Evolutionary conservation across 2,329 filamentous ascomycete genomes (phyloP).

Genomic region (Cercospora sojina): DNA sequence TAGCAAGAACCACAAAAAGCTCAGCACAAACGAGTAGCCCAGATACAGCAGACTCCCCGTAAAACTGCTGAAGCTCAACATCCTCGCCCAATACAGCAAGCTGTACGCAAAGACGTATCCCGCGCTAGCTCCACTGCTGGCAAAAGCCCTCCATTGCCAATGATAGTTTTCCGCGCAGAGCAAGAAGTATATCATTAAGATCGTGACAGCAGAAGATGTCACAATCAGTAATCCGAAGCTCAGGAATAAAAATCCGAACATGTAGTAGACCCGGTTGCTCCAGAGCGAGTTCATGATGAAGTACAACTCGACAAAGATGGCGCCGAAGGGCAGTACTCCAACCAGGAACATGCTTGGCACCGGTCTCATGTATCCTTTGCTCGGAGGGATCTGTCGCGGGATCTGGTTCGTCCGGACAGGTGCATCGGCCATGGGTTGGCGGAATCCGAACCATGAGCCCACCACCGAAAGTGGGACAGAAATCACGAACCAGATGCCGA

Average conservation of each 20-base stretch:
- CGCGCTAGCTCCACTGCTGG: constrained; percentile 85
- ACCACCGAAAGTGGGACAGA: constrained; percentile 86
- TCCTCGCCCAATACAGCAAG: constrained; percentile 84
- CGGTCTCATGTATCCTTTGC: constrained; percentile 77
- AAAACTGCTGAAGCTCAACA: constrained; percentile 79
- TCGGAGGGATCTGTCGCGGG: constrained; percentile 88
- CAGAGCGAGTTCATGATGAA: constrained; percentile 99
- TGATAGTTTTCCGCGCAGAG: constrained; percentile 96
- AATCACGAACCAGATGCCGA: constrained; percentile 95
- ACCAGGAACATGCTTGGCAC: constrained; percentile 89
- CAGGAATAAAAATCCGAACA: constrained; percentile 98
- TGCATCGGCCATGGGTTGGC: constrained; percentile 63
- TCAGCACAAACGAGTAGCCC: constrained; percentile 86
- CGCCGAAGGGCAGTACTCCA: constrained; percentile 88
- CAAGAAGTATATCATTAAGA: constrained; percentile 93
- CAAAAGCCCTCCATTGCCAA: constrained; percentile 97
- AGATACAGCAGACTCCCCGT: constrained; percentile 88
- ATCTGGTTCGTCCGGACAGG: constrained; percentile 97
- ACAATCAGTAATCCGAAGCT: constrained; percentile 98
- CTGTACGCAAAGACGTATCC: constrained; percentile 91
- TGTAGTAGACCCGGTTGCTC: constrained; percentile 99
- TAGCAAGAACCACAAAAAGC: constrained; percentile 87
- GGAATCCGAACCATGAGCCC: constrained; percentile 93
- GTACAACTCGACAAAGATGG: constrained; percentile 97
- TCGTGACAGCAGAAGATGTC: constrained; percentile 86